These are phyloP conservation scores for Cyclotella kingstonii DNA, from an alignment of 108 stramenopile genomes.

Conservation along the genomic window DNA sequence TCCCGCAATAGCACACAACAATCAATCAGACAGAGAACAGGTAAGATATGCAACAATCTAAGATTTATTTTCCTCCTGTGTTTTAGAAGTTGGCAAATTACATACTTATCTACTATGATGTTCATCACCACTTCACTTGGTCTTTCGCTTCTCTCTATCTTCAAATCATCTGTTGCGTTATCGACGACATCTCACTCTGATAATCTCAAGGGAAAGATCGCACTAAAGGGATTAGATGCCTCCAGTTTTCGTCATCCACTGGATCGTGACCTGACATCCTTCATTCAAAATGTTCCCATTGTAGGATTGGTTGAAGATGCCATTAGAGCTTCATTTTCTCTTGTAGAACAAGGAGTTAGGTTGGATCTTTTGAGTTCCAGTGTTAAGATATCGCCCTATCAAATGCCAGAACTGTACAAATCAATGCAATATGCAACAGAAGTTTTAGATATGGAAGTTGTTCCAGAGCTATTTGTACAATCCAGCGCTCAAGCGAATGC, in stretches of 20 bases:
- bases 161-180: too few relatives aligned
- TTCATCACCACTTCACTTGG: too few relatives aligned
- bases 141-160: too few relatives aligned
- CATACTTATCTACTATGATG: too few relatives aligned
- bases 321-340: constrained; percentile 27
- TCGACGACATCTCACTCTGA: too few relatives aligned
- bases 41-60: too few relatives aligned
- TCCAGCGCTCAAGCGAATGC: constrained; percentile 60
- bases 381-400: constrained; percentile 48
- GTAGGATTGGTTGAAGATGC: constrained; percentile 26
- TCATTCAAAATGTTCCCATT: constrained; percentile 36
- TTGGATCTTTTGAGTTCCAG: constrained; percentile 49
- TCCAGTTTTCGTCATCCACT: constrained; percentile 57
- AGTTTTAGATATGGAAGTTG: constrained; percentile 33
- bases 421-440: constrained; percentile 35
- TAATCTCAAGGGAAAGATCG: too few relatives aligned
- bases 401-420: constrained; percentile 47
- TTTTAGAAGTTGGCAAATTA: too few relatives aligned
- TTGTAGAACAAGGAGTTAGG: constrained; percentile 52
- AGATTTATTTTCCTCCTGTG: too few relatives aligned
- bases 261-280: constrained; percentile 43
- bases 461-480: constrained; percentile 58
- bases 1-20: too few relatives aligned
- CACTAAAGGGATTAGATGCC: constrained; percentile 33
- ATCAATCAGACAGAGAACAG: too few relatives aligned